These are phyloP conservation scores for Starmerella powellii DNA, from an alignment of 805 yeast species.

Conservation along the genomic window DNA sequence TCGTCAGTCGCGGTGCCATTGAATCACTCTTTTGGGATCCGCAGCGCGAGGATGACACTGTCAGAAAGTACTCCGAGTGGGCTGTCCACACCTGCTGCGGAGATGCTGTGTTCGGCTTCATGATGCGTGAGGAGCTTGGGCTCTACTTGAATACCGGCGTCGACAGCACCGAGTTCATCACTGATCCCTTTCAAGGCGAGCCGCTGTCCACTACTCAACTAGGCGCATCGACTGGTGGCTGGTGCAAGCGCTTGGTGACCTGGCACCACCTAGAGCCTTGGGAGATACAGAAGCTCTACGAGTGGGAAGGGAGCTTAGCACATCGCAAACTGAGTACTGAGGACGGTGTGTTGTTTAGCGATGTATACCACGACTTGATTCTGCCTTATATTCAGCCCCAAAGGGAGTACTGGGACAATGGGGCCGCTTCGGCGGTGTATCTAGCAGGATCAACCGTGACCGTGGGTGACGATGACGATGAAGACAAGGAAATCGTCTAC, in stretches of 20 bases:
- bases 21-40: conserved; percentile 25
- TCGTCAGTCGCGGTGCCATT: conserved; percentile 27
- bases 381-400: conserved; percentile 25
- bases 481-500: conserved; percentile 2
- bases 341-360: conserved; percentile 20
- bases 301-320: conserved; percentile 26
- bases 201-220: conserved; percentile 21
- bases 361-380: conserved; percentile 29
- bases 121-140: conserved; percentile 23
- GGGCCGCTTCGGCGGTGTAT: conserved; percentile 1
- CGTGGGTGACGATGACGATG: not conserved
- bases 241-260: conserved; percentile 28
- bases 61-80: conserved; percentile 19
- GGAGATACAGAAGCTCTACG: conserved; percentile 28
- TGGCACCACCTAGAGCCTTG: conserved; percentile 30
- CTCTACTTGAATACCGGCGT: conserved; percentile 10
- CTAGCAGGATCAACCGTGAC: not conserved
- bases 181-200: conserved; percentile 29
- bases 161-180: conserved; percentile 4
- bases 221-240: conserved; percentile 13
- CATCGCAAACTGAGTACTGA: conserved; percentile 21
- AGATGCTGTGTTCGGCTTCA: conserved; percentile 28
- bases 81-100: conserved; percentile 29
- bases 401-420: conserved; percentile 23
- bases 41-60: conserved; percentile 17